Base-by-base conservation (phyloP, 2,329 filamentous ascomycete genomes). In the Monosporascus cannonballus region DNA sequence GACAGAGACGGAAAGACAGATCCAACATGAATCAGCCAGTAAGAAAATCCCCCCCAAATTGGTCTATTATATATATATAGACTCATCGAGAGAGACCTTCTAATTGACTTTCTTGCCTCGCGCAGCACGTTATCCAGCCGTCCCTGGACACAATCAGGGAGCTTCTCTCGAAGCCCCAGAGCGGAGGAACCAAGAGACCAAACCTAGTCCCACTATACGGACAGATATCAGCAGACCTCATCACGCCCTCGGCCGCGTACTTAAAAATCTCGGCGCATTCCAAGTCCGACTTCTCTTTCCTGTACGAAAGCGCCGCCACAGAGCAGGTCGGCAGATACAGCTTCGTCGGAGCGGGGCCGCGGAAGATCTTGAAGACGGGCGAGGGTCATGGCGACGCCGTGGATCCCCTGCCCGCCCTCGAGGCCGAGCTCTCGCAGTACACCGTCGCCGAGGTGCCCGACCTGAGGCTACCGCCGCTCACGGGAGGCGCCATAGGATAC, bases 201-300 rank as follows among this genome's bases (percentile, higher is more conserved):
- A 96, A 94, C 63, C 81, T 95, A 56, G 81, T 96, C 8, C 90
- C 91, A 2, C 71, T 96, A 42, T 91, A 86, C 71, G 85, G 88
- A 25, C 89, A 92, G 59, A 90, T 96, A 62, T 85, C 90, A 6
- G 93, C 93, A 62, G 93, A 96, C 71, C 86, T 97, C 61, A 81
- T 97, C 69, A 99, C 93, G 1, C 94, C 94, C 3, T 93, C 90
- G n/a, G 83, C 89, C 57, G 93, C 95, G 61, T 99, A 97, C 72
- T 81, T 99, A 60, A 97, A 96, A 73, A 80, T 96, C 61, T 86
- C 89, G 37, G 80, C 85, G 56, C 85, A 87, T 78, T 87, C 81
- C 30, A 75, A 80, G 60, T 89, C 88, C 48, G 85, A 89, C 61
- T 85, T 90, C 64, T 96, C 93, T 3, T 97, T 96, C 69, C 83